Evolutionary conservation across 2,329 filamentous ascomycete genomes (phyloP), one percentile per base, ranked within the genome.

Genomic region (Cladophialophora chaetospira): DNA sequence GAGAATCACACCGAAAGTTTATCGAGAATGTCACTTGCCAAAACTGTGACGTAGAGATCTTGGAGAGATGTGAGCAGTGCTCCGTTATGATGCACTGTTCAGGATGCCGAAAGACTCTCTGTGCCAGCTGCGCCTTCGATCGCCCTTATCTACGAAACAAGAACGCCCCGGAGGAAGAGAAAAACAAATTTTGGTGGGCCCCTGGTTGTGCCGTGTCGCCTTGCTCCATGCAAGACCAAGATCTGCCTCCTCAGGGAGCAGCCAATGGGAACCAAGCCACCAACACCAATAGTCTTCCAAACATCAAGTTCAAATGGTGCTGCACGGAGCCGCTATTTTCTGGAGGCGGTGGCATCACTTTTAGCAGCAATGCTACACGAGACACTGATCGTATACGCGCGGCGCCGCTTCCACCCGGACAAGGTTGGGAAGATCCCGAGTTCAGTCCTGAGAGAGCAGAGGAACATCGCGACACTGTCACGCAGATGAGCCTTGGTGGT

Each of bases 21-120:
- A 71, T 83, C 11, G 73, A 83, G 19, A 71, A 78, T 33, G 70
- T 82, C 63, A 77, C 76, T 53, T 84, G 82, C 65, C 75, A 82
- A 45, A 75, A 77, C 55, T 84, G 82, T 69, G 72, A 74, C 46
- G 79, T 81, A 40, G 65, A 70, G 28, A 83, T 84, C 40, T 66
- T 75, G 36, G 82, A 84, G 66, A 71, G 82, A 46, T 84, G 82
- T 64, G 82, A 84, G 68, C 81, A 82, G 57, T 84, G 82, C 68
- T 83, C 81, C 55, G 79, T 84, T 13, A 72, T 81, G 62, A 84
- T 84, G 82, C 82, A 84, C 66, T 84, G 82, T 65, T 79, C 82
- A 66, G 82, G 82, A 33, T 84, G 82, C 64, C 75, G 82, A 47
- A 83, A 81, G 70, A 84, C 81, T 1, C 75, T 84, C 2, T 84